Evolutionary conservation across 2,329 filamentous ascomycete genomes (phyloP), one percentile per base, ranked within the genome.

Genomic region (Sporothrix phasma): DNA sequence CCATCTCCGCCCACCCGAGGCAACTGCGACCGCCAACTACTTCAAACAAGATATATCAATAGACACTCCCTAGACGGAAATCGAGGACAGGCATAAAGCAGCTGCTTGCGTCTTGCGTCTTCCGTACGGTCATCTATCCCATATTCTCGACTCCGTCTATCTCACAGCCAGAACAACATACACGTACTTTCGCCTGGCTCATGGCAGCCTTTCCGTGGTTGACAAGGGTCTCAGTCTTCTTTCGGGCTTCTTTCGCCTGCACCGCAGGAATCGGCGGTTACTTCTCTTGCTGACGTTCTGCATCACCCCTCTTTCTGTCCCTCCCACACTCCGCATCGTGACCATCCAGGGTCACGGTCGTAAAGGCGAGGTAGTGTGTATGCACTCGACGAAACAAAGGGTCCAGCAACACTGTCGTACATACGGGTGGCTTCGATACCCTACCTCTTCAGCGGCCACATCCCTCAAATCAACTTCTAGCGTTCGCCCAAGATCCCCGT

Each of bases 171-270:
- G 11, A 11, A 37, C 34, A 37, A 13, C 34, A 41, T 29, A 58
- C 19, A 58, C n/a, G 54, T n/a, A 43, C 5, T 24, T 19, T 41
- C 37, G 31, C 19, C 3, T 5, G 22, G 37, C 45, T 60, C 56
- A 34, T 41, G 41, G 46, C 56, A 46, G 26, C 41, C 37, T 49
- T 29, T 43, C 13, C 58, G 34, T 22, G 34, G 46, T 41, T 7
- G 49, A 31, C 26, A 46, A 41, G 61, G 39, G 49, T 37, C 51
- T 45, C 37, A 64, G 59, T 64, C 19, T 61, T 53, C 45, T 46
- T 64, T 59, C 56, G 62, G 54, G 62, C 54, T 45, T 61, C 46
- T 47, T 64, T 54, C 62, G 62, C 62, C 56, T 53, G 43, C 54
- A 49, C 54, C n/a, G n/a, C n/a, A 45, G 61, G 19, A 31, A 29